These are phyloP conservation scores for Psilocybe cyanescens DNA, from an alignment of 768 basidiomycete species.

Conservation along the genomic window DNA sequence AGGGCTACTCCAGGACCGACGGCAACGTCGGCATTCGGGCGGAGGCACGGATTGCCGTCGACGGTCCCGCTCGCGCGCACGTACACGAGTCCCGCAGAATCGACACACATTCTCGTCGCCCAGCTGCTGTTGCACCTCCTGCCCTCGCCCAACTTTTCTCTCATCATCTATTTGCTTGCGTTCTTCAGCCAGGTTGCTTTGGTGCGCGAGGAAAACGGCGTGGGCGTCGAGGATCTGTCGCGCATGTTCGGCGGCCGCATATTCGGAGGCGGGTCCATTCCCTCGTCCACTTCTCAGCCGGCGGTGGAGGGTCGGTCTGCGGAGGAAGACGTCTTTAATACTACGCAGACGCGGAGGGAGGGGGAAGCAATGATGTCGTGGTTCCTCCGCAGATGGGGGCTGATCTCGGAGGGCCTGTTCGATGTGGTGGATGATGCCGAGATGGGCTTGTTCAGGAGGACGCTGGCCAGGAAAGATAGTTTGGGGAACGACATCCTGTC, in stretches of 20 bases:
- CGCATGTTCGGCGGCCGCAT: conserved; percentile 38
- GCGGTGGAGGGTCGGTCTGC: neutral
- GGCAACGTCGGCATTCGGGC: neutral
- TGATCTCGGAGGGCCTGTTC: conserved; percentile 35
- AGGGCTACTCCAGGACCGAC: conserved; percentile 12
- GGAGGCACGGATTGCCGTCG: conserved; percentile 2
- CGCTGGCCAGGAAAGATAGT: conserved; percentile 15
- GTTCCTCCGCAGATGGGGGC: conserved; percentile 38
- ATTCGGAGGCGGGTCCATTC: conserved; percentile 29
- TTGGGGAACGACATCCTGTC: conserved; percentile 13
- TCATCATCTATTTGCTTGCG: conserved; percentile 47
- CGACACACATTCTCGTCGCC: conserved; percentile 30
- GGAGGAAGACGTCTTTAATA: neutral
- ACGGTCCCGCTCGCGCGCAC: conserved; percentile 23
- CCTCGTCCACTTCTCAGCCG: neutral
- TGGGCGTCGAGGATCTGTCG: conserved; percentile 32
- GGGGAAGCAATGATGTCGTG: conserved; percentile 36
- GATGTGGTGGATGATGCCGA: conserved; percentile 24
- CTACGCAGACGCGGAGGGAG: conserved; percentile 12
- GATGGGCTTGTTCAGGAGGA: conserved; percentile 21
- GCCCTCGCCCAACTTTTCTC: conserved; percentile 43
- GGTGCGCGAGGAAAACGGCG: conserved; percentile 36
- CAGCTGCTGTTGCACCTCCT: conserved; percentile 45
- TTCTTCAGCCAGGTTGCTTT: conserved; percentile 47
- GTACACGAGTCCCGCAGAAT: conserved; percentile 20